Evolutionary conservation across 75 land plant genomes (phyloP).

Genomic region (Larix kaempferi): DNA sequence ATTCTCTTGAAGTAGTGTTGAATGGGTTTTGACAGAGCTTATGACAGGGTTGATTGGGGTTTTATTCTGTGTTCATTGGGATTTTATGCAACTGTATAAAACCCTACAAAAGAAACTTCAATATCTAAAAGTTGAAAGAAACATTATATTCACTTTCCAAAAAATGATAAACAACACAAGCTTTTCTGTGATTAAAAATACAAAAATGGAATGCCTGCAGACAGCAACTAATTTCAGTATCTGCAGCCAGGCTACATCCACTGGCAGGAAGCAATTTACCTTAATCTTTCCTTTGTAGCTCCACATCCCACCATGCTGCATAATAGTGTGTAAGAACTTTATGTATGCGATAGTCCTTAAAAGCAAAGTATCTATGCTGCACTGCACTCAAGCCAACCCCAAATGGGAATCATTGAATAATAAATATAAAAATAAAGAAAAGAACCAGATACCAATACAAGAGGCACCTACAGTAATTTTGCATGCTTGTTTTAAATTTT

Average conservation of each 20-base stretch:
- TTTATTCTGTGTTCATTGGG: too few species aligned
- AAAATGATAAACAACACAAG: not conserved
- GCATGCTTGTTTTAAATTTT: not conserved
- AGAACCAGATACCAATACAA: not conserved
- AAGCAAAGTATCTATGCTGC: slow-evolving; percentile 77
- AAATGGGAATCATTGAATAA: not conserved
- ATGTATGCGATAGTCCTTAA: slow-evolving; percentile 70
- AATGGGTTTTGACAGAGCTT: too few species aligned
- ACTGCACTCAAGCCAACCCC: slow-evolving; percentile 33
- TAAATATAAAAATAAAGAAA: slow-evolving; percentile 2
- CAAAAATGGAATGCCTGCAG: not conserved
- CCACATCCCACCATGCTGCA: slow-evolving; percentile 52
- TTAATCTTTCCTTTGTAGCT: slow-evolving; percentile 16
- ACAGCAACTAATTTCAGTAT: not conserved
- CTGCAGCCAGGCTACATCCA: not conserved
- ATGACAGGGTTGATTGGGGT: too few species aligned
- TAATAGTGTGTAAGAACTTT: slow-evolving; percentile 66
- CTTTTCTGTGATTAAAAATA: not conserved
- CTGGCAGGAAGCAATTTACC: slow-evolving; percentile 11
- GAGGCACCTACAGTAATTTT: not conserved
- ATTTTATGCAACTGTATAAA: too few species aligned
- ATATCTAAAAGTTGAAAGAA: too few species aligned
- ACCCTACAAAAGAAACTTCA: too few species aligned
- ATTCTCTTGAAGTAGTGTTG: too few species aligned
- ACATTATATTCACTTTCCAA: too few species aligned